Evolutionary conservation across 805 yeast genomes (phyloP).

Genomic region (Saturnispora serradocipensis): DNA sequence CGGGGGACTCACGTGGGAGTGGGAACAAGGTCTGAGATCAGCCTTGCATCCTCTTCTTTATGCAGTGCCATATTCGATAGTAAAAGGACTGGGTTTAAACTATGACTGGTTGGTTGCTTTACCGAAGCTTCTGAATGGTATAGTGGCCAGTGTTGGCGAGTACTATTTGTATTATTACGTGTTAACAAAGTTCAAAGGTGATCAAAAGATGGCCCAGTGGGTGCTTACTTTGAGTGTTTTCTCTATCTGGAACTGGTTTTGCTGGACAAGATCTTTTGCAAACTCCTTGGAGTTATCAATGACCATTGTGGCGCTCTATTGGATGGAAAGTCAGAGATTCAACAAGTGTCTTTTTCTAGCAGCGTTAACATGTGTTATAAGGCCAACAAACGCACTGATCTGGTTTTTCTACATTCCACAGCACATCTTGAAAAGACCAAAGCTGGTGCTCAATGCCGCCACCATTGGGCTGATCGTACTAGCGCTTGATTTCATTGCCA

Average conservation of each 20-base stretch:
- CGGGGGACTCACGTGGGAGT: slow-evolving; percentile 92
- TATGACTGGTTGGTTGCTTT: slow-evolving; percentile 33
- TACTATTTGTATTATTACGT: slow-evolving; percentile 41
- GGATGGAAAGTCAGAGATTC: slow-evolving; percentile 39
- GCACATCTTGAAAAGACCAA: slow-evolving; percentile 15
- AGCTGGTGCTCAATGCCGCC: slow-evolving; percentile 4
- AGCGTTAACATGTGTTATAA: slow-evolving; percentile 52
- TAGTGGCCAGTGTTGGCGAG: slow-evolving; percentile 68
- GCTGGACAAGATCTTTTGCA: slow-evolving; percentile 74
- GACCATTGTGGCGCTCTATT: slow-evolving; percentile 54
- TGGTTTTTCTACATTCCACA: slow-evolving; percentile 60
- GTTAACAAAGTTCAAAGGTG: slow-evolving; percentile 22
- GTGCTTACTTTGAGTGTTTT: slow-evolving; percentile 43
- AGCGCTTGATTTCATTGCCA: slow-evolving; percentile 36
- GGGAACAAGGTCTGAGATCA: slow-evolving; percentile 69
- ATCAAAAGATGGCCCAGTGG: slow-evolving; percentile 28
- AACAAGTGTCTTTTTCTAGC: slow-evolving; percentile 36
- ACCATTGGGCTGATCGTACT: slow-evolving; percentile 21
- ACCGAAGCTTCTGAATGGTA: slow-evolving; percentile 66
- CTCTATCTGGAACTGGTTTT: slow-evolving; percentile 76
- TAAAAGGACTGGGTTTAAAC: slow-evolving; percentile 28
- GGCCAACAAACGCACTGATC: slow-evolving; percentile 77
- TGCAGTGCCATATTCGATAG: slow-evolving; percentile 33
- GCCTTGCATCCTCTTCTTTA: slow-evolving; percentile 73
- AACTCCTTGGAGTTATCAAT: slow-evolving; percentile 72